These are phyloP conservation scores for Saturnispora diversa DNA, from an alignment of 805 yeast species.

Conservation along the genomic window DNA sequence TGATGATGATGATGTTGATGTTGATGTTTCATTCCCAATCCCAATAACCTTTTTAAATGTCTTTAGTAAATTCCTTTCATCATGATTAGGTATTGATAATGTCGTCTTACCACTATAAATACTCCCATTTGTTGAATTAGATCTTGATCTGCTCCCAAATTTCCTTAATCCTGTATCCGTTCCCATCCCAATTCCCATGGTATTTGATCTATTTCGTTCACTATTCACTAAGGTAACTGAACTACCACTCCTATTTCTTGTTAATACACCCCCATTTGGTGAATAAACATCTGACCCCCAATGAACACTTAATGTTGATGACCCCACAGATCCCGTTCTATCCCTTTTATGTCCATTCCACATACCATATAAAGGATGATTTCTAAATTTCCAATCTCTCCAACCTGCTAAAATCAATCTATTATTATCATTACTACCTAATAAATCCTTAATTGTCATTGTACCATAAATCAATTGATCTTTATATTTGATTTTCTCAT, in stretches of 20 bases:
- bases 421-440: slow-evolving; percentile 10
- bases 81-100: too few relatives aligned
- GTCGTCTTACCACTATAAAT: too few relatives aligned
- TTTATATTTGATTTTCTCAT: slow-evolving; percentile 16
- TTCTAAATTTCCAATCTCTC: slow-evolving; percentile 85
- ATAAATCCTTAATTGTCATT: slow-evolving; percentile 9
- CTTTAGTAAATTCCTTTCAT: too few relatives aligned
- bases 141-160: too few relatives aligned
- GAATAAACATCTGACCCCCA: background rate
- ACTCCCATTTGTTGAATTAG: too few relatives aligned
- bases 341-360: slow-evolving; percentile 6
- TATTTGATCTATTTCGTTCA: too few relatives aligned
- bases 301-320: slow-evolving; percentile 6
- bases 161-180: too few relatives aligned
- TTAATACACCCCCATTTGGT: background rate
- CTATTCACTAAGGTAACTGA: background rate
- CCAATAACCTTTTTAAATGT: background rate
- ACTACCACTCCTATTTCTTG: background rate
- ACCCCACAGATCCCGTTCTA: background rate
- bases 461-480: slow-evolving; percentile 17
- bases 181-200: too few relatives aligned
- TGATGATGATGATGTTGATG: too few relatives aligned
- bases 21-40: background rate
- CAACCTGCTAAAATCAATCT: slow-evolving; percentile 59
- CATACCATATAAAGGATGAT: slow-evolving; percentile 52